Percentiles rank a stretch among this genome's conserved stretches.
phyloP scores from a whole-genome alignment of 306 rosid species.

The Pterocarpus macrocarpus region DNA sequence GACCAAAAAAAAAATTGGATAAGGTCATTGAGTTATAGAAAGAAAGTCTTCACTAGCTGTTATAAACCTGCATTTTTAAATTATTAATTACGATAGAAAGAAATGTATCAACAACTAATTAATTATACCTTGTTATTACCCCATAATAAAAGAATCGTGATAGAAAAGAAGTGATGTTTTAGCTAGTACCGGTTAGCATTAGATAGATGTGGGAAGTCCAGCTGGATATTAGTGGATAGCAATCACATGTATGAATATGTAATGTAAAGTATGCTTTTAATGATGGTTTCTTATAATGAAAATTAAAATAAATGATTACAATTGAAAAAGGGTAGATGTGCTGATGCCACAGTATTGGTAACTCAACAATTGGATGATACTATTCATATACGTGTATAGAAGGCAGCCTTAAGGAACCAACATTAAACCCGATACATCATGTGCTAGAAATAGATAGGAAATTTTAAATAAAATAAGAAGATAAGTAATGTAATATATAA shows the following conservation, averaged over 20 bases:
- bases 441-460: neutral
- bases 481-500: neutral
- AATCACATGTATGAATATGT: slow-evolving; percentile 8
- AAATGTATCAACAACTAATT: neutral
- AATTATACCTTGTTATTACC: neutral
- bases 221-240: slow-evolving; percentile 45
- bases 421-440: neutral
- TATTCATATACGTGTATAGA: neutral
- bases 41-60: too few relatives aligned
- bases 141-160: neutral
- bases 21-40: too few relatives aligned
- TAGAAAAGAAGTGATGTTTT: neutral
- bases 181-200: neutral
- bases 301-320: neutral
- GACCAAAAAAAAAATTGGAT: too few relatives aligned
- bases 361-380: neutral
- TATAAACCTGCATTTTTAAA: neutral
- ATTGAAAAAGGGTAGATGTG: neutral
- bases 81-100: too few relatives aligned
- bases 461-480: neutral
- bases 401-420: neutral
- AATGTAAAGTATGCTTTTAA: slow-evolving; percentile 3
- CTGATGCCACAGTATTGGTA: slow-evolving; percentile 10
- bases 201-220: neutral
- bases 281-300: neutral